Evolutionary conservation across 2,329 filamentous ascomycete species (phyloP), one percentile per base, ranked within the genome.

Genomic region (Fusarium buharicum): DNA sequence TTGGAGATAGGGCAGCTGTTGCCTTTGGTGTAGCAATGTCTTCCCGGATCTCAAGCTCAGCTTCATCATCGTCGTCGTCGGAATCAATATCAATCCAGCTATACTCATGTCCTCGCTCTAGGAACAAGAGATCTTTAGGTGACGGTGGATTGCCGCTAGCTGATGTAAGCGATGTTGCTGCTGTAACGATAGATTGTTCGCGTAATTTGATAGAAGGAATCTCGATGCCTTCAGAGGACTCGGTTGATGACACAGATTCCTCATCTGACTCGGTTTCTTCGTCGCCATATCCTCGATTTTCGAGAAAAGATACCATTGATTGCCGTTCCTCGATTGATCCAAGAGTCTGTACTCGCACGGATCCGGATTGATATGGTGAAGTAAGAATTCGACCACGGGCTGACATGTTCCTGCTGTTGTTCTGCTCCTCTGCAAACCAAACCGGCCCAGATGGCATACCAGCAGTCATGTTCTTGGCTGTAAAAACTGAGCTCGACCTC

Each of bases 401-500:
- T 24, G 63, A 45, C 41, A 57, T 48, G 4, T 50, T 62, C 22
- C 64, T 58, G 31, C 40, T 49, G 27, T 54, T 59, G 17, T 44
- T 40, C 13, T 62, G 56, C 30, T 62, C 61, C 47, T 74, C 73
- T 6, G 73, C 69, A 14, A 68, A 69, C 6, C 75, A 74, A 14
- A 81, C 68, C 4, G 72, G 69, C 31, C 71, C 72, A 11, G 73
- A 71, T 1, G 84, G 84, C 9, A 75, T 67, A 9, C 84, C 84
- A 18, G 83, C 79, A 6, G 83, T 84, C 78, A 86, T 81, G 54
- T 79, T 81, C 67, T 75, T 82, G 13, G 82, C 77, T 22, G 73
- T 73, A 52, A 86, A 86, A 22, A 84, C 69, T 10, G 76, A 73
- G 46, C 75, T 75, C 16, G 81, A 84, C 18, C 76, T 67, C 66